phyloP scores from a whole-genome alignment of 2,329 filamentous ascomycete species.

The Cladobotryum mycophilum region DNA sequence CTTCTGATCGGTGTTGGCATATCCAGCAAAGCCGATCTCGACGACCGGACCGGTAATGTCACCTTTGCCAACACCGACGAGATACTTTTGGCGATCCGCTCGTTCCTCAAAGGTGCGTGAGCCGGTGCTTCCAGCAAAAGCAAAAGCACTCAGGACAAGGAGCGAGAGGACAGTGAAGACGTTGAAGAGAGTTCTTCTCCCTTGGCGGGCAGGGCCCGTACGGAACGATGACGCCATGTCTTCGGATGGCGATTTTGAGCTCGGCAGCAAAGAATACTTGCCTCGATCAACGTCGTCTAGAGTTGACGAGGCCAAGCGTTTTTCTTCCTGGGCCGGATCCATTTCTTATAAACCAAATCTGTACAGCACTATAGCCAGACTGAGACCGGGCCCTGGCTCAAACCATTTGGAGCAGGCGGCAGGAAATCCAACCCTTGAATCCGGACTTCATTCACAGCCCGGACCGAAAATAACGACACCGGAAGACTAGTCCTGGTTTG shows the following conservation, averaged over 20 bases:
- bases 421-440: neutral
- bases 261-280: neutral
- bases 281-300: neutral
- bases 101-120: constrained; percentile 1
- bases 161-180: constrained; percentile 9
- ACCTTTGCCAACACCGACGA: constrained; percentile 51
- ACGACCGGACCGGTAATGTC: constrained; percentile 70
- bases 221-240: constrained; percentile 9
- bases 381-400: no score
- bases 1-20: constrained; percentile 76
- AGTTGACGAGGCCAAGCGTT: neutral
- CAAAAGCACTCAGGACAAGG: constrained; percentile 10
- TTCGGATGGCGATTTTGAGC: constrained; percentile 1
- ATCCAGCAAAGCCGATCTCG: constrained; percentile 86
- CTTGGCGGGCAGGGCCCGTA: neutral
- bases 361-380: no score
- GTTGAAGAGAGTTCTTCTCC: neutral
- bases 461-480: neutral
- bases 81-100: constrained; percentile 32
- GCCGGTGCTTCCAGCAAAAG: constrained; percentile 2
- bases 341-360: neutral
- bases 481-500: neutral
- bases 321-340: neutral
- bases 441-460: neutral
- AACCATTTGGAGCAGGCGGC: neutral